These are phyloP conservation scores for Candida taoyuanica DNA, from an alignment of 805 yeast genomes.

Conservation along the genomic window DNA sequence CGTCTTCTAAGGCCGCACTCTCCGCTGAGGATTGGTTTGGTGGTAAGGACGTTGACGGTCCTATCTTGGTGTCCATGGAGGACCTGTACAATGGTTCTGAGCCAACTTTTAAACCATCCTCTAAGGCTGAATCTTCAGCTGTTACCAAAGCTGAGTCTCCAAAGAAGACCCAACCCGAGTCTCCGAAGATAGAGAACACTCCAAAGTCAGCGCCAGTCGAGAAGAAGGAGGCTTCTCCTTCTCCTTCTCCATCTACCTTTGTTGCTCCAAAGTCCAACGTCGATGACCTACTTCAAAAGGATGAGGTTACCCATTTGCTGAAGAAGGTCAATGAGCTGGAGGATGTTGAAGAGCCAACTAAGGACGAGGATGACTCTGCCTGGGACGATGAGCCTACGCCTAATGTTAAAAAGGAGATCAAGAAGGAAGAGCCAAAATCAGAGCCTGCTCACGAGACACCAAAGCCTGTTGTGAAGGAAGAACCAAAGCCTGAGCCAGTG, in stretches of 20 bases:
- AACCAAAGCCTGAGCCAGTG: slow-evolving; percentile 18
- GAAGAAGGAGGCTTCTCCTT: slow-evolving; percentile 19
- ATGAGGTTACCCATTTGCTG: slow-evolving; percentile 43
- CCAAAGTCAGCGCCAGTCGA: slow-evolving; percentile 19
- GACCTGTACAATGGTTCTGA: slow-evolving; percentile 73
- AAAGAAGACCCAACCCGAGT: slow-evolving; percentile 19
- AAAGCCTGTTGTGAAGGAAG: slow-evolving; percentile 16
- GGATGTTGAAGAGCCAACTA: slow-evolving; percentile 27
- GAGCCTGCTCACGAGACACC: slow-evolving; percentile 8
- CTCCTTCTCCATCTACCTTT: slow-evolving; percentile 19
- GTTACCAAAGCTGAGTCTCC: slow-evolving; percentile 20
- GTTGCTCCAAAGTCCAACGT: slow-evolving; percentile 38
- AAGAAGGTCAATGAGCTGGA: slow-evolving; percentile 41
- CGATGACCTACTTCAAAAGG: slow-evolving; percentile 44
- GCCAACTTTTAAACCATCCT: slow-evolving; percentile 38
- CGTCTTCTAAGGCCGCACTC: slow-evolving; percentile 73
- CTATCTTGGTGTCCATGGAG: slow-evolving; percentile 71
- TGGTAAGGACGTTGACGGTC: slow-evolving; percentile 82
- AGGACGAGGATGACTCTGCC: slow-evolving; percentile 15
- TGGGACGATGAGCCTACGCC: slow-evolving; percentile 32
- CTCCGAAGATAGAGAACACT: slow-evolving; percentile 20
- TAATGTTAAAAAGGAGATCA: slow-evolving; percentile 13
- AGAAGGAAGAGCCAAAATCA: slow-evolving; percentile 15
- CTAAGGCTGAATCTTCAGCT: slow-evolving; percentile 27
- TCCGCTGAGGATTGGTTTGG: slow-evolving; percentile 72